Percentiles rank a stretch among this genome's conserved stretches.
phyloP scores from a whole-genome alignment of 2,329 filamentous ascomycete genomes.

The Penicillium sp. region DNA sequence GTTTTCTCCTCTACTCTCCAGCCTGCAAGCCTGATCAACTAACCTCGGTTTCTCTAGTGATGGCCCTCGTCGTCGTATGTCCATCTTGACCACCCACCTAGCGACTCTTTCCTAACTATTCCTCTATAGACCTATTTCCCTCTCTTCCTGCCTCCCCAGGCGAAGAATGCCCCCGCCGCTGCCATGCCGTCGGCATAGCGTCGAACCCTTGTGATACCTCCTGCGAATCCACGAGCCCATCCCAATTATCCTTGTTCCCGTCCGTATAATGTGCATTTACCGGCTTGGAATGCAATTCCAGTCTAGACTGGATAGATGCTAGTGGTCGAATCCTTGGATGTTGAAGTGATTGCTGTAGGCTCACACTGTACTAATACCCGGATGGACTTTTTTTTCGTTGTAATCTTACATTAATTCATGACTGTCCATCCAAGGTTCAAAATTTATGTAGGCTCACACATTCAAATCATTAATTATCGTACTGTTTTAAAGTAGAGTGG shows the following conservation, averaged over 20 bases:
- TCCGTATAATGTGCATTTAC: background rate
- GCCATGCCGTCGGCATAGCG: conserved; percentile 45
- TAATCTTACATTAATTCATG: conserved; percentile 3
- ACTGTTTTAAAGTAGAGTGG: background rate
- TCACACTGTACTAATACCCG: conserved; percentile 14
- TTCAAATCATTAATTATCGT: background rate
- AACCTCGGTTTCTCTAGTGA: conserved; percentile 46
- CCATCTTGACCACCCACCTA: conserved; percentile 7
- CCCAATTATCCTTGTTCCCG: background rate
- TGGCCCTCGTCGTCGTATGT: conserved; percentile 58
- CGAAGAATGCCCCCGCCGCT: conserved; percentile 44
- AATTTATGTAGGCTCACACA: background rate
- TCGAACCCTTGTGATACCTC: conserved; percentile 13
- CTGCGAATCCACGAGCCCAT: background rate
- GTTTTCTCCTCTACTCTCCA: conserved; percentile 33
- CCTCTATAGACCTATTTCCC: conserved; percentile 61
- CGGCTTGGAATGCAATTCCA: background rate
- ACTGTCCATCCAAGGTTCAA: background rate
- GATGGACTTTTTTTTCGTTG: conserved; percentile 3
- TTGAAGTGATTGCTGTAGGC: background rate
- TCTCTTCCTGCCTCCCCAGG: conserved; percentile 61
- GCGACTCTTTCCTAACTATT: conserved; percentile 9
- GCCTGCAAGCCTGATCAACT: conserved; percentile 4
- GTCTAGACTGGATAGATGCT: background rate
- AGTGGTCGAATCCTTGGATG: background rate